A percentile compares a stretch with the other conserved stretches of the same genome.
Conservation (phyloP, 768 basidiomycete genomes). For the Suillus discolor region DNA sequence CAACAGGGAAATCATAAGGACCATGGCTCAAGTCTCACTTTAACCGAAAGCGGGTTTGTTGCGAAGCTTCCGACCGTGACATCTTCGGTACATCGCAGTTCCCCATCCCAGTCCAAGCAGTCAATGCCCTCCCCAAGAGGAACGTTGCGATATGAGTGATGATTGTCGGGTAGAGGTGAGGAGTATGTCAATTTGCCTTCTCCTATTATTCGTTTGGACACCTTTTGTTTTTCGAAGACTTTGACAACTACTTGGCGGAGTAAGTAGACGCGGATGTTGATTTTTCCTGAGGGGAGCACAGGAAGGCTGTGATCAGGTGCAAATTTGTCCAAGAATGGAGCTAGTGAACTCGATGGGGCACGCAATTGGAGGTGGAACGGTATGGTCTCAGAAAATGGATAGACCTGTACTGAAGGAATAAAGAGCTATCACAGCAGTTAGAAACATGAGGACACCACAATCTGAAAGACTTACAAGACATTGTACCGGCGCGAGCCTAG, state of each 20-base stretch:
- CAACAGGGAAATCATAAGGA: not conserved
- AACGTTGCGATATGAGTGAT: constrained; percentile 7
- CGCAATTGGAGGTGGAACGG: constrained; percentile 70
- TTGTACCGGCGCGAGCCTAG: constrained; percentile 43
- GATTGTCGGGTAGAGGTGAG: constrained; percentile 35
- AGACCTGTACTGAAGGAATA: constrained; percentile 59
- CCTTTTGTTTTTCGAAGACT: constrained; percentile 24
- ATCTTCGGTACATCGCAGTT: constrained; percentile 41
- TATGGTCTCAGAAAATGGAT: constrained; percentile 55
- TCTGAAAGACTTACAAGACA: constrained; percentile 47
- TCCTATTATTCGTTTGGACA: constrained; percentile 37
- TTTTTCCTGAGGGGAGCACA: constrained; percentile 16
- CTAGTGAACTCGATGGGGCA: constrained; percentile 47
- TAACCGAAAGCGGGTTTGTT: constrained; percentile 47
- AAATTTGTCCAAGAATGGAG: constrained; percentile 42
- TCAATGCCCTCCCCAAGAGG: constrained; percentile 34
- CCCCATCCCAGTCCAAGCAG: constrained; percentile 65
- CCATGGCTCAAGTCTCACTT: constrained; percentile 39
- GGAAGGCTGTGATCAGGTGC: constrained; percentile 5
- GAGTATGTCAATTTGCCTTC: constrained; percentile 52
- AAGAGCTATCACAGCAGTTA: constrained; percentile 47
- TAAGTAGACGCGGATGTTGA: constrained; percentile 49
- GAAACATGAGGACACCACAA: not conserved
- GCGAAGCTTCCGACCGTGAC: constrained; percentile 48
- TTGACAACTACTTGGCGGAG: constrained; percentile 50